Evolutionary conservation across 768 basidiomycete species (phyloP).

Genomic region (Termitomyces sp.): DNA sequence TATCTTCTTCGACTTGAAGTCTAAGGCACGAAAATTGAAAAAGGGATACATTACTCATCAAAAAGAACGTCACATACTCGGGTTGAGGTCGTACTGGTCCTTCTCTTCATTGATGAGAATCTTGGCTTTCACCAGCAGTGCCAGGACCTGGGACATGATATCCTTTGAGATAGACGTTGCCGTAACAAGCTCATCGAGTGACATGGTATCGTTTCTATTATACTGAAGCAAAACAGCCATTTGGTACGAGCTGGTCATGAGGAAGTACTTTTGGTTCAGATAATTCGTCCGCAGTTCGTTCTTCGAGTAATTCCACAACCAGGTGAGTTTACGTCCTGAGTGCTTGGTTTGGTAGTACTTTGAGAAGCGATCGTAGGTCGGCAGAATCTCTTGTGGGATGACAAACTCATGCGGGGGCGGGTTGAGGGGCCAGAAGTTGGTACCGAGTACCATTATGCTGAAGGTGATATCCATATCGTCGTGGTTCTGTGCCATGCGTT

Average conservation of each 20-base stretch:
- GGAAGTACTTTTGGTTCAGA: constrained; percentile 90
- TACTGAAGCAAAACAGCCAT: constrained; percentile 95
- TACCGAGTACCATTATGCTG: constrained; percentile 91
- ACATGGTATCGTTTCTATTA: constrained; percentile 87
- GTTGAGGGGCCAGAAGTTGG: constrained; percentile 94
- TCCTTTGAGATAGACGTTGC: constrained; percentile 83
- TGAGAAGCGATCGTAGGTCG: constrained; percentile 89
- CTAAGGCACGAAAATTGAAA: constrained; percentile 28
- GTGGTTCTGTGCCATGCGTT: constrained; percentile 86
- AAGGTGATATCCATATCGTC: constrained; percentile 90
- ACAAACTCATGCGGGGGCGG: constrained; percentile 83
- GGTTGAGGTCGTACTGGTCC: constrained; percentile 91
- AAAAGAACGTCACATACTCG: constrained; percentile 31
- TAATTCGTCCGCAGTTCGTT: constrained; percentile 96
- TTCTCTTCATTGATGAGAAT: constrained; percentile 84
- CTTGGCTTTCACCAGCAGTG: constrained; percentile 82
- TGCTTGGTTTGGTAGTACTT: constrained; percentile 95
- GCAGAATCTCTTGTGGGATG: constrained; percentile 81
- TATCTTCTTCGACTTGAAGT: constrained; percentile 95
- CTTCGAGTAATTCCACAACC: constrained; percentile 99
- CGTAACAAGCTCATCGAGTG: constrained; percentile 70
- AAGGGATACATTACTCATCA: constrained; percentile 1
- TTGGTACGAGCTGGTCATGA: constrained; percentile 96
- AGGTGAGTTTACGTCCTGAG: constrained; percentile 92
- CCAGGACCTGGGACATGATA: constrained; percentile 66